Conservation (phyloP, 352 stramenopile species). For the Pythium apleroticum region DNA sequence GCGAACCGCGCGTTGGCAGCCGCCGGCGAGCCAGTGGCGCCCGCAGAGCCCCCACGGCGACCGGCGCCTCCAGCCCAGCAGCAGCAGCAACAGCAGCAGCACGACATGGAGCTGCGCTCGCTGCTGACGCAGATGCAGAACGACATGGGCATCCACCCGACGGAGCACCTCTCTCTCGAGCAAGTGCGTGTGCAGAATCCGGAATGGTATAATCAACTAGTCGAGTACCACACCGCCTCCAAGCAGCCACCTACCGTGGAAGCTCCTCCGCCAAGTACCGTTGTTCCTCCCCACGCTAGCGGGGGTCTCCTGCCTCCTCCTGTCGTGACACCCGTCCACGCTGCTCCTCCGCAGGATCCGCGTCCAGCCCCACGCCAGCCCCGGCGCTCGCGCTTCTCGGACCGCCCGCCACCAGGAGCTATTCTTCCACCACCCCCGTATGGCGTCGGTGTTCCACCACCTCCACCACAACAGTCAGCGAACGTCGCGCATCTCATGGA, state of each 20-base stretch:
- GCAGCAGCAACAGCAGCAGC: conserved; percentile 36
- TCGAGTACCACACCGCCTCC: conserved; percentile 57
- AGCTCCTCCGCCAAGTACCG: conserved; percentile 16
- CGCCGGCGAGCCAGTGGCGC: conserved; percentile 37
- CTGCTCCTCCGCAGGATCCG: conserved; percentile 4
- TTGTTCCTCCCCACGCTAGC: conserved; percentile 9
- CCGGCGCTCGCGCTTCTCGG: conserved; percentile 36
- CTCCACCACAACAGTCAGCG: conserved; percentile 44
- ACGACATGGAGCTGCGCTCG: conserved; percentile 79
- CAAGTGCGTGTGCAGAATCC: conserved; percentile 87
- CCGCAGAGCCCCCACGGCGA: conserved; percentile 16
- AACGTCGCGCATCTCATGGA: conserved; percentile 85
- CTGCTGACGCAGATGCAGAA: conserved; percentile 84
- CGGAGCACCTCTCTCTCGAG: conserved; percentile 82
- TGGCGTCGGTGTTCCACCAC: conserved; percentile 13
- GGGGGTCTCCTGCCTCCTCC: conserved; percentile 20
- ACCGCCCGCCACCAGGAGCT: conserved; percentile 20
- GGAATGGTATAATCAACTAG: conserved; percentile 80
- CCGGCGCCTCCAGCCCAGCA: conserved; percentile 4
- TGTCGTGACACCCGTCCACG: conserved; percentile 3
- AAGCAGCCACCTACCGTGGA: conserved; percentile 15
- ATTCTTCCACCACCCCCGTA: conserved; percentile 24
- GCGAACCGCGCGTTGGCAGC: conserved; percentile 58
- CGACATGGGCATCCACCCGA: conserved; percentile 86
- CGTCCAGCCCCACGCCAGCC: conserved; percentile 29